Base-by-base conservation (phyloP, 441 rosid genomes). In the Melastoma candidum region DNA sequence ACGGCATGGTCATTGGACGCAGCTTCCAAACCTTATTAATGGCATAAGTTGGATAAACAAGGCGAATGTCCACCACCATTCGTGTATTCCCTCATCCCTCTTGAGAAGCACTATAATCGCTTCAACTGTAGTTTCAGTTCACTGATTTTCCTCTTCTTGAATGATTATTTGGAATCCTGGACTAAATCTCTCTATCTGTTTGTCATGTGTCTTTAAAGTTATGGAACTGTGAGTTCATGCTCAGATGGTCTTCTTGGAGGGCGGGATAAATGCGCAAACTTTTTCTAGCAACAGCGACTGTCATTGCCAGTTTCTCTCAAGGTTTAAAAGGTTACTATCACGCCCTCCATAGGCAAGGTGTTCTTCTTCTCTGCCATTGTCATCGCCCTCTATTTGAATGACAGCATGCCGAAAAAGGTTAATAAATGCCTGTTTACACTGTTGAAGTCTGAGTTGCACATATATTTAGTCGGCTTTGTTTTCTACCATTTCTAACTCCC, bases 241-340 rank as follows among this genome's bases (percentile, higher is more conserved):
- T 88, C 98, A 60, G 97, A 93, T 72, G 98, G 98, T 59, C 97
- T 93, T 74, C 98, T 93, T 74, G 98, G 98, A 48, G 99, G 99
- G 66, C 83, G 97, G 60, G 99, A 93, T 81, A 26, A 67, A 43
- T 9, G 25, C 56, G 25, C 56, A 12, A 27, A 17, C 17, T 44
- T 12, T 51, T 45, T 48, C 14, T 17, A 29, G 36, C 36, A 29
- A 6, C 5, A 3, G 36, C 7, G 36, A 29, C 36, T 29, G 36
- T 29, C 7, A 6, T 29, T 29, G 7, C 36, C 7, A 3, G 36
- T 29, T 6, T 29, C 36, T 29, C 5, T 29, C 7, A 6, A 29
- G 36, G 22, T 17, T 17, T 17, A 17, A 17, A 17, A 17, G 22
- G 22, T 17, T 17, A 17, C 22, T 17, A 17, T 17, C 22, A 17